Evolutionary conservation across 495 filamentous ascomycete genomes (phyloP).

Genomic region (Hypoxylon fragiforme): DNA sequence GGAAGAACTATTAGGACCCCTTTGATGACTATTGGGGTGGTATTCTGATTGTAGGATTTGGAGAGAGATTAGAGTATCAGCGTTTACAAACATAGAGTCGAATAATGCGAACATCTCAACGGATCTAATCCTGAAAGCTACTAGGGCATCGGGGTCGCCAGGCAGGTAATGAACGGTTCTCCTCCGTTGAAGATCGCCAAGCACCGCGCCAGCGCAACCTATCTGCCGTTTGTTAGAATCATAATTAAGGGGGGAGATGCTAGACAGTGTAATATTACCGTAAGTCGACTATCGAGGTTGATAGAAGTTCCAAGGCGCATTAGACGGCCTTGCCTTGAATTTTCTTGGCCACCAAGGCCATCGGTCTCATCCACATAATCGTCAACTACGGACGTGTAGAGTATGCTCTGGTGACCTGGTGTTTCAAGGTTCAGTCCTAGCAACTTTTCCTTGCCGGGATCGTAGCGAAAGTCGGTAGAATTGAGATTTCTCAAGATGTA

Average conservation of each 20-base stretch:
- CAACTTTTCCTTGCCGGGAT: conserved; percentile 69
- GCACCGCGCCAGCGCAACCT: conserved; percentile 83
- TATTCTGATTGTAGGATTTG: conserved; percentile 85
- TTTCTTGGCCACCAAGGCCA: conserved; percentile 40
- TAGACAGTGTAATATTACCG: conserved; percentile 26
- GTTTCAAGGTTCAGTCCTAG: conserved; percentile 56
- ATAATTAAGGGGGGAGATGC: neutral
- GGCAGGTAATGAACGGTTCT: conserved; percentile 62
- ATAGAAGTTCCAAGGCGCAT: conserved; percentile 73
- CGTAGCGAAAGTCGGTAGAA: conserved; percentile 76
- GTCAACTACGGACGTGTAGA: conserved; percentile 58
- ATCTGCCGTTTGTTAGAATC: conserved; percentile 36
- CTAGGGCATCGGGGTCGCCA: conserved; percentile 52
- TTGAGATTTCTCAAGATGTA: conserved; percentile 75
- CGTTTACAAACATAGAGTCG: conserved; percentile 83
- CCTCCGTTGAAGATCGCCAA: conserved; percentile 76
- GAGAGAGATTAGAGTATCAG: conserved; percentile 76
- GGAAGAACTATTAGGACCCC: conserved; percentile 68
- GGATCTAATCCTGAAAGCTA: conserved; percentile 60
- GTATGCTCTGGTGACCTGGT: conserved; percentile 53
- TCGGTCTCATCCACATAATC: conserved; percentile 48
- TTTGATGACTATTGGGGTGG: conserved; percentile 82
- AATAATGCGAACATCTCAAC: conserved; percentile 79
- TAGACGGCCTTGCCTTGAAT: conserved; percentile 62
- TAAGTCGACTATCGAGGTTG: conserved; percentile 71